Conservation (phyloP, 139 green algal species). For the Tetraselmis striata region DNA sequence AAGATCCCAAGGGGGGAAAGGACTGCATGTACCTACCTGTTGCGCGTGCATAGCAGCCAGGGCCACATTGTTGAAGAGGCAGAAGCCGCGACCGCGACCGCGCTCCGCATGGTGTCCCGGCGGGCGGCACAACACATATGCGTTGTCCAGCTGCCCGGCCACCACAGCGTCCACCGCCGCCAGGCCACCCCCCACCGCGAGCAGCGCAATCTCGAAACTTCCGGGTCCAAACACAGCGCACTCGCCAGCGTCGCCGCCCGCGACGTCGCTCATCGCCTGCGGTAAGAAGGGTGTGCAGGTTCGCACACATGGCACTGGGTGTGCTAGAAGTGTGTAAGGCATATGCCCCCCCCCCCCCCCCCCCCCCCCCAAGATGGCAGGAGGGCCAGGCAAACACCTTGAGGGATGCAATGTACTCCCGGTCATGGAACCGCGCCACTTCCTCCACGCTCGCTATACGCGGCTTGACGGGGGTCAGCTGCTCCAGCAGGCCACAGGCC, state of each 20-base stretch:
- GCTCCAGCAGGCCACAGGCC: slow-evolving; percentile 33
- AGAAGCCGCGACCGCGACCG: slow-evolving; percentile 12
- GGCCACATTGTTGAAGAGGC: slow-evolving; percentile 23
- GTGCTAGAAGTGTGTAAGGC: too few relatives aligned
- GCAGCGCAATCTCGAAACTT: slow-evolving; percentile 33
- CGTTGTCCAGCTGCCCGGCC: slow-evolving; percentile 2
- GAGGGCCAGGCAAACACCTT: too few relatives aligned
- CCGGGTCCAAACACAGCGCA: slow-evolving; percentile 19
- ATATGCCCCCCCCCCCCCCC: too few relatives aligned
- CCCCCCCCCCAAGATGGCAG: too few relatives aligned
- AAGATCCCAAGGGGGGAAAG: neutral
- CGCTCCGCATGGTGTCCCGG: slow-evolving; percentile 21
- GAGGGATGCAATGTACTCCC: slow-evolving; percentile 20
- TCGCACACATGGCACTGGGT: too few relatives aligned
- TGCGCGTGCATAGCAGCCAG: slow-evolving; percentile 7
- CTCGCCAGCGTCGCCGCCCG: slow-evolving; percentile 17
- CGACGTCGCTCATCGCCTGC: slow-evolving; percentile 19
- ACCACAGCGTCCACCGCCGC: slow-evolving; percentile 41
- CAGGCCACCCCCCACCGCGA: slow-evolving; percentile 46
- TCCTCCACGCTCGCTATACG: slow-evolving; percentile 26
- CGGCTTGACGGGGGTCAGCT: slow-evolving; percentile 28
- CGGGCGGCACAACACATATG: slow-evolving; percentile 17
- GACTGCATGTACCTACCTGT: neutral
- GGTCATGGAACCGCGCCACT: slow-evolving; percentile 28
- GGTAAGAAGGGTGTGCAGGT: too few relatives aligned